phyloP scores from a whole-genome alignment of 2,329 filamentous ascomycete species.

The Apiospora marii region DNA sequence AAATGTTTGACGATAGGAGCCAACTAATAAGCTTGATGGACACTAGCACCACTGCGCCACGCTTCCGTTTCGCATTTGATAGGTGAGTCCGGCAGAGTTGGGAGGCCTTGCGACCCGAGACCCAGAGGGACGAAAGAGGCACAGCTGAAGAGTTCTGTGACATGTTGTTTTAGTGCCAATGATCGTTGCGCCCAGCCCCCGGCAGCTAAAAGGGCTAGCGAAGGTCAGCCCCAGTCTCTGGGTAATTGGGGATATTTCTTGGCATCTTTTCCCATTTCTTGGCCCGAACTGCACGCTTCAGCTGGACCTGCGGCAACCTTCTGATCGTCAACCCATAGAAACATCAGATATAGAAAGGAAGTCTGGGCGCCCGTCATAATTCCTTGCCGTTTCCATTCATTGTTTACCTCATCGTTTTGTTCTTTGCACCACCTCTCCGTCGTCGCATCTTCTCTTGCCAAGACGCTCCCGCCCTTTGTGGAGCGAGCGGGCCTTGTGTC shows the following conservation, averaged over 20 bases:
- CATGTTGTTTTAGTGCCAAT: constrained; percentile 12
- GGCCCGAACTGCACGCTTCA: constrained; percentile 7
- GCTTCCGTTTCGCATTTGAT: constrained; percentile 14
- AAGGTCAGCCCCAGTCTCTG: not conserved
- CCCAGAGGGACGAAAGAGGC: not conserved
- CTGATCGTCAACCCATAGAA: not conserved
- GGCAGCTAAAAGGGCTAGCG: not conserved
- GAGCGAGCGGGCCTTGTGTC: not conserved
- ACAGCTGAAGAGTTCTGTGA: not conserved
- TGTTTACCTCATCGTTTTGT: not conserved
- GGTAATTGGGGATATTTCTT: constrained; percentile 1
- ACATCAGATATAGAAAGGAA: constrained; percentile 15
- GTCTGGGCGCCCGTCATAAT: not conserved
- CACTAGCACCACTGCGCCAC: not conserved
- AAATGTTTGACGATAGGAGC: not conserved
- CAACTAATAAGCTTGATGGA: not conserved
- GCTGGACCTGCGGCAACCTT: constrained; percentile 10
- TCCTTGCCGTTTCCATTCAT: not conserved
- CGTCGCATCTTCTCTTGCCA: constrained; percentile 3
- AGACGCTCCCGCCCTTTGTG: constrained; percentile 7
- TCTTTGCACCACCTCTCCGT: not conserved
- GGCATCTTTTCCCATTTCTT: not conserved
- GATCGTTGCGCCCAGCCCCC: not conserved
- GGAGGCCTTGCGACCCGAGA: not conserved
- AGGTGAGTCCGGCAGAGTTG: not conserved